Percentiles rank a stretch among this genome's conserved stretches.
Evolutionary conservation across 2,329 filamentous ascomycete species (phyloP).

Genomic region (Scedosporium aurantiacum): DNA sequence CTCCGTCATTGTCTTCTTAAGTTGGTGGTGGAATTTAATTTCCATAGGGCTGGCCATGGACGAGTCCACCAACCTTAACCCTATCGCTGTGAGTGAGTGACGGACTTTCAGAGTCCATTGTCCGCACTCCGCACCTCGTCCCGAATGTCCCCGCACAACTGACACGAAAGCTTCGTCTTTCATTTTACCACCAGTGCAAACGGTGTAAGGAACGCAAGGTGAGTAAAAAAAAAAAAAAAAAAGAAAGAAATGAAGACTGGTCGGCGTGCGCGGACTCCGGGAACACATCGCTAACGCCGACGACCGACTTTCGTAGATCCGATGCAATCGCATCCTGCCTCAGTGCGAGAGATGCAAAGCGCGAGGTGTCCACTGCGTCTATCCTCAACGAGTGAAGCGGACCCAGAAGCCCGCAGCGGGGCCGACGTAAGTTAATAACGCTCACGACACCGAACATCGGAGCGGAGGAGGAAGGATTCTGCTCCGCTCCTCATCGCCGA

Average conservation of each 20-base stretch:
- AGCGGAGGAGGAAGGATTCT: no score
- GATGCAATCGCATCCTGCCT: constrained; percentile 20
- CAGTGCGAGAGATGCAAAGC: constrained; percentile 16
- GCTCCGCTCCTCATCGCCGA: not conserved
- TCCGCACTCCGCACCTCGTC: not conserved
- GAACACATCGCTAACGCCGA: not conserved
- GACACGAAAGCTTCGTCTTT: not conserved
- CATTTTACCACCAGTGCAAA: constrained; percentile 11
- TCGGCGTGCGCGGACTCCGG: not conserved
- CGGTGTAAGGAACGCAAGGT: constrained; percentile 19
- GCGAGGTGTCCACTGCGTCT: constrained; percentile 17
- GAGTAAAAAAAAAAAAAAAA: constrained; percentile 3
- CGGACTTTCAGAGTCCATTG: not conserved
- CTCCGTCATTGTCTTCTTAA: not conserved
- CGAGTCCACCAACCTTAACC: not conserved
- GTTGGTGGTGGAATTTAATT: not conserved
- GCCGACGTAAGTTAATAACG: constrained; percentile 9
- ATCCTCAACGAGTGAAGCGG: constrained; percentile 17
- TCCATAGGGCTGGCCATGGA: not conserved
- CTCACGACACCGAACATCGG: not conserved
- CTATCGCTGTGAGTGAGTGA: not conserved
- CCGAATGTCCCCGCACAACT: not conserved
- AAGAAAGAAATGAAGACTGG: not conserved
- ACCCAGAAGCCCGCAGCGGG: constrained; percentile 11
- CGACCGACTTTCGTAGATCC: constrained; percentile 11